Conservation (phyloP, 1,139 yeast genomes). For the Hanseniaspora uvarum region DNA sequence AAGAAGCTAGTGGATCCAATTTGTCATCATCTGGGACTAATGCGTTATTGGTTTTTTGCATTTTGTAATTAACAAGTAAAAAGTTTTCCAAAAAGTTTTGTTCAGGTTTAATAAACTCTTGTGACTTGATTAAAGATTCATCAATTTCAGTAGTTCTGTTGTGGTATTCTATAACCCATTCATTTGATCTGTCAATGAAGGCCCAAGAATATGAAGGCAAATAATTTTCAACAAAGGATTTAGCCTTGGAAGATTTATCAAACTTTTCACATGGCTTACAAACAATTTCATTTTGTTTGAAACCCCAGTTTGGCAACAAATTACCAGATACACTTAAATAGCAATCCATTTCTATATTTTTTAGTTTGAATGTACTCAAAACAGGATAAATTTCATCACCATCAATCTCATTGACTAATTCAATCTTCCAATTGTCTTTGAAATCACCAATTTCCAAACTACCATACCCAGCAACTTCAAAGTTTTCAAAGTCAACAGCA, state of each 20-base stretch:
- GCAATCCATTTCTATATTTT: slow-evolving; percentile 55
- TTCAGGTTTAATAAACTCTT: slow-evolving; percentile 47
- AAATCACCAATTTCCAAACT: slow-evolving; percentile 43
- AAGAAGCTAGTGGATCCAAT: slow-evolving; percentile 51
- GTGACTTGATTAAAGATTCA: slow-evolving; percentile 35
- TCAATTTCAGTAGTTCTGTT: slow-evolving; percentile 30
- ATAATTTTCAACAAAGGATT: background rate
- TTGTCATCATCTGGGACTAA: slow-evolving; percentile 64
- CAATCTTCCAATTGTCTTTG: slow-evolving; percentile 66
- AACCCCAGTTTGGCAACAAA: slow-evolving; percentile 72
- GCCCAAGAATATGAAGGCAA: slow-evolving; percentile 31
- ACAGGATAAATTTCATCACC: slow-evolving; percentile 53
- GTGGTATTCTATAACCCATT: slow-evolving; percentile 77
- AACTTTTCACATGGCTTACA: slow-evolving; percentile 38
- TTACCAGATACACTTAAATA: slow-evolving; percentile 64
- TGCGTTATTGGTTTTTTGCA: slow-evolving; percentile 73
- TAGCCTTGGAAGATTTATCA: background rate
- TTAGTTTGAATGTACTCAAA: slow-evolving; percentile 57
- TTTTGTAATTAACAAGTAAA: slow-evolving; percentile 56
- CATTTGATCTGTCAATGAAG: slow-evolving; percentile 51
- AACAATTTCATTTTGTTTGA: slow-evolving; percentile 68
- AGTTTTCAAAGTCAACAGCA: slow-evolving; percentile 43
- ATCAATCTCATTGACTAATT: slow-evolving; percentile 47
- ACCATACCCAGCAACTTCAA: slow-evolving; percentile 66
- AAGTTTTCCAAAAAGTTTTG: slow-evolving; percentile 65